Evolutionary conservation across 805 yeast species (phyloP).

Genomic region (Saccharomycopsis vini): DNA sequence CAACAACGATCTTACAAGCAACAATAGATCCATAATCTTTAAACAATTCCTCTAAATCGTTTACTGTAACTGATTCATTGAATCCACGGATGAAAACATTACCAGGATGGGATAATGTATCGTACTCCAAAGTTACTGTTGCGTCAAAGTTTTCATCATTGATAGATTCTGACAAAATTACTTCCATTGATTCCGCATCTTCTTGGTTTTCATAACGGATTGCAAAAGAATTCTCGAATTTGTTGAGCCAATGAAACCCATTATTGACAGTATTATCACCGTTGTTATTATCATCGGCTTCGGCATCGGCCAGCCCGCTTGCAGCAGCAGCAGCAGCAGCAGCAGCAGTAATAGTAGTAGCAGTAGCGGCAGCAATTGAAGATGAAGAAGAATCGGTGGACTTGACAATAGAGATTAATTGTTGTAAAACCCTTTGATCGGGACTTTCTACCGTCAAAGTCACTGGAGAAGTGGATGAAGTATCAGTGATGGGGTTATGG

Average conservation of each 20-base stretch:
- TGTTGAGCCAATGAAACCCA: no score
- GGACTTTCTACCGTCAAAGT: not conserved
- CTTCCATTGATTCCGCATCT: not conserved
- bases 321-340: no score
- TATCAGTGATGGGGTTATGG: constrained; percentile 15
- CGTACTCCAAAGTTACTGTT: constrained; percentile 19
- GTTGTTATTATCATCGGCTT: no score
- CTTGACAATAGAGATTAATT: no score
- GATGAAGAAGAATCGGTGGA: no score
- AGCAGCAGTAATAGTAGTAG: no score
- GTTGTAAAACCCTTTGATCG: no score
- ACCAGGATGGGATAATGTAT: constrained; percentile 45
- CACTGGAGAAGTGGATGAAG: constrained; percentile 6
- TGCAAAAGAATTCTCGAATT: no score
- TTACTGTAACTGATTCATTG: constrained; percentile 28
- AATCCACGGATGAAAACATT: constrained; percentile 47
- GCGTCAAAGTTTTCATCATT: not conserved
- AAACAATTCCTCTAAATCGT: constrained; percentile 32
- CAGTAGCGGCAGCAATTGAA: no score
- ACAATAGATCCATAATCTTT: constrained; percentile 33
- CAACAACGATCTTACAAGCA: constrained; percentile 39
- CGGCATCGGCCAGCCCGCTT: no score
- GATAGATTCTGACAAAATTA: not conserved
- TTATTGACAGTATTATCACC: no score
- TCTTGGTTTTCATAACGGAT: not conserved